Evolutionary conservation across 106 monocot genomes (phyloP).

Genomic region (Allium fistulosum): DNA sequence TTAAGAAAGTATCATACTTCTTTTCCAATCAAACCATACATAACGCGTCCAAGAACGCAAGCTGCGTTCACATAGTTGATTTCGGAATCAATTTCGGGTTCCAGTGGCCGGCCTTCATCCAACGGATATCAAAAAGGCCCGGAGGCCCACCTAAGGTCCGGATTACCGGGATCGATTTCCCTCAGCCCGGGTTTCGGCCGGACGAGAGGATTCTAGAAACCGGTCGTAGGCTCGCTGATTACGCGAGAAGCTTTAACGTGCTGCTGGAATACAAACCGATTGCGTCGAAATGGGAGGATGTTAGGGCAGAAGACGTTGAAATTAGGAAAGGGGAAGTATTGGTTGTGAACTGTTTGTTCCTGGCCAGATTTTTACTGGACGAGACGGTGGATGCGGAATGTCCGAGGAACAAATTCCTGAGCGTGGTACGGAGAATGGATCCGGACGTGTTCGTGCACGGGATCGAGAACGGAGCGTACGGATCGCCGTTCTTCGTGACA

Average conservation of each 20-base stretch:
- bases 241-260: conserved; percentile 24
- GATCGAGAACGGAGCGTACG: conserved; percentile 34
- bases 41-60: conserved; percentile 8
- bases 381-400: conserved; percentile 28
- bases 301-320: conserved; percentile 23
- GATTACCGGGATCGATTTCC: conserved; percentile 33
- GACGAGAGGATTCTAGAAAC: conserved; percentile 31
- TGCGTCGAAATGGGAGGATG: conserved; percentile 27
- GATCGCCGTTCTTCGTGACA: conserved; percentile 37
- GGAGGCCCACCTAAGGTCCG: conserved; percentile 25
- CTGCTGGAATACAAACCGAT: conserved; percentile 33
- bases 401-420: conserved; percentile 27
- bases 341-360: conserved; percentile 22
- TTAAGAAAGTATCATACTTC: conserved; percentile 29
- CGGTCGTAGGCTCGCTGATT: conserved; percentile 21
- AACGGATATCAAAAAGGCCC: conserved; percentile 13
- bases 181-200: conserved; percentile 35
- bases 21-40: conserved; percentile 23
- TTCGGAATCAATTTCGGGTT: conserved; percentile 42
- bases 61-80: conserved; percentile 29
- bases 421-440: conserved; percentile 19
- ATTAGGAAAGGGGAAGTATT: conserved; percentile 26
- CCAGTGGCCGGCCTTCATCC: conserved; percentile 42
- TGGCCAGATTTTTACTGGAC: conserved; percentile 15
- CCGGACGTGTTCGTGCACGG: conserved; percentile 36